These are phyloP conservation scores for Colletotrichum phormii DNA, from an alignment of 2,329 filamentous ascomycete species.

Conservation along the genomic window DNA sequence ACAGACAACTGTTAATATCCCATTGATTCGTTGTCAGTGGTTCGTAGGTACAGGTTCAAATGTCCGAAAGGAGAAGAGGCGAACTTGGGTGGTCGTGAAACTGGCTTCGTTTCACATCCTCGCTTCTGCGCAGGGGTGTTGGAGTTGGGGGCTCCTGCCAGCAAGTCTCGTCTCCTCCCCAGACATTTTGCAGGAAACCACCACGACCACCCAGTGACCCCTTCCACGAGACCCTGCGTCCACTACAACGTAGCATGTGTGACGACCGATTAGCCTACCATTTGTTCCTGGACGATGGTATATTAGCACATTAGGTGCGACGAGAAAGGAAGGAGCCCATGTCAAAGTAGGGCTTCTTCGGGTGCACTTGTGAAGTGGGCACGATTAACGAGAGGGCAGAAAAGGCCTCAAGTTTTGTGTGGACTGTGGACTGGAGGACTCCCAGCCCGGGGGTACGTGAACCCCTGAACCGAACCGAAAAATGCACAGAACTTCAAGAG, in stretches of 20 bases:
- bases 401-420: conserved; percentile 21
- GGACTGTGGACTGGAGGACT: conserved; percentile 18
- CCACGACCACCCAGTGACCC: background rate
- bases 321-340: background rate
- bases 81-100: conserved; percentile 31
- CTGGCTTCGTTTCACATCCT: conserved; percentile 32
- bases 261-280: background rate
- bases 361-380: background rate
- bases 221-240: conserved; percentile 17
- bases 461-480: background rate
- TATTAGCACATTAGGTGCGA: background rate
- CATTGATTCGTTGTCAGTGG: conserved; percentile 32
- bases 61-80: conserved; percentile 34
- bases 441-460: background rate
- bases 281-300: background rate
- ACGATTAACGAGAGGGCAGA: conserved; percentile 15
- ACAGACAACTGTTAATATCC: conserved; percentile 19
- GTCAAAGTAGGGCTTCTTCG: conserved; percentile 3
- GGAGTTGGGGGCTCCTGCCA: background rate
- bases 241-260: conserved; percentile 29
- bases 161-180: conserved; percentile 4
- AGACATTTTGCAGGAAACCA: background rate
- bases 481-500: conserved; percentile 5
- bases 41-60: conserved; percentile 18
- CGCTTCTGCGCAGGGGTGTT: conserved; percentile 16